A percentile compares a stretch with the other conserved stretches of the same genome.
Evolutionary conservation across 257 asterid genomes (phyloP).

Genomic region (Jacaranda mimosifolia): DNA sequence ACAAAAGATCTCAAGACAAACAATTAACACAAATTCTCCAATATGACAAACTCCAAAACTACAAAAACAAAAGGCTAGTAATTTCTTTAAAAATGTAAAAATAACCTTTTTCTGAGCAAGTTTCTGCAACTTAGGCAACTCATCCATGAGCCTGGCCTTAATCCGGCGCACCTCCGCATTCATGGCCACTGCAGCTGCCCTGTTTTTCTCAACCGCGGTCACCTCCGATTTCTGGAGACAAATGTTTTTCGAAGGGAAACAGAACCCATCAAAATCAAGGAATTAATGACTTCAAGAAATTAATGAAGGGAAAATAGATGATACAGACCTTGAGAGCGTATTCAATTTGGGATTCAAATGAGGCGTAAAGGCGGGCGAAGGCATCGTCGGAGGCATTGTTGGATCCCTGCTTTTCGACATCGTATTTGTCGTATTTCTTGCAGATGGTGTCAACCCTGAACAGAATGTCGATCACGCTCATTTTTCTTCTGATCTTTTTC

Average conservation of each 20-base stretch:
- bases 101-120: constrained; percentile 75
- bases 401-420: constrained; percentile 69
- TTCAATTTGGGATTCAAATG: constrained; percentile 76
- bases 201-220: constrained; percentile 74
- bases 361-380: constrained; percentile 73
- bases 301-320: background rate
- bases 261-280: background rate
- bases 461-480: constrained; percentile 85
- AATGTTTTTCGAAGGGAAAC: background rate
- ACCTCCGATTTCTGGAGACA: constrained; percentile 61
- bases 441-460: constrained; percentile 78
- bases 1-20: constrained; percentile 1
- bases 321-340: constrained; percentile 57
- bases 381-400: constrained; percentile 64
- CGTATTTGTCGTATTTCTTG: constrained; percentile 88
- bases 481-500: constrained; percentile 34
- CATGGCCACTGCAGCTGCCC: constrained; percentile 90
- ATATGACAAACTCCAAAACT: background rate
- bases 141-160: constrained; percentile 84
- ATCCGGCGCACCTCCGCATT: constrained; percentile 89
- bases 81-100: background rate
- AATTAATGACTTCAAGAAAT: background rate
- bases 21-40: background rate
- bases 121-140: constrained; percentile 79
- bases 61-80: background rate